Evolutionary conservation across 768 basidiomycete genomes (phyloP).

Genomic region (Leccinellum rugosiceps): DNA sequence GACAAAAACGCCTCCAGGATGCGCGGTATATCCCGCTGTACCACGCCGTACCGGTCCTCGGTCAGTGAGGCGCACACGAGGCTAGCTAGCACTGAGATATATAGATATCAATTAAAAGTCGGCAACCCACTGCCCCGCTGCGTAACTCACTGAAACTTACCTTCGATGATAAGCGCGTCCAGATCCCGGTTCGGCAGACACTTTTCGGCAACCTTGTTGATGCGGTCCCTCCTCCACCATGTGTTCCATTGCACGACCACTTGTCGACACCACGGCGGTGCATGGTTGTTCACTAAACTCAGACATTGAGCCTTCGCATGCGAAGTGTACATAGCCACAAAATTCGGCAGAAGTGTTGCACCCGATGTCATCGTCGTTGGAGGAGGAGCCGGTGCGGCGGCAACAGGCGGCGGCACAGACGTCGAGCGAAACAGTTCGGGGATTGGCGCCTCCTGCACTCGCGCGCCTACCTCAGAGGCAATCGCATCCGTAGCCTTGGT

Average conservation of each 20-base stretch:
- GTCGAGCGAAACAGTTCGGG: slow-evolving; percentile 51
- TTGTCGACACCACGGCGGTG: slow-evolving; percentile 33
- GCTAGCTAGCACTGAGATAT: slow-evolving; percentile 47
- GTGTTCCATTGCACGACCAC: slow-evolving; percentile 18
- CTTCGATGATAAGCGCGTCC: slow-evolving; percentile 60
- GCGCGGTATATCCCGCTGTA: slow-evolving; percentile 81
- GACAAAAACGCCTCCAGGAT: slow-evolving; percentile 73
- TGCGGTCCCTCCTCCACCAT: slow-evolving; percentile 62
- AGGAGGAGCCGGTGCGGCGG: slow-evolving; percentile 2
- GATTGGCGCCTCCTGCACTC: slow-evolving; percentile 32
- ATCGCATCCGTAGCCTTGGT: slow-evolving; percentile 49
- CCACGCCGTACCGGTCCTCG: slow-evolving; percentile 80
- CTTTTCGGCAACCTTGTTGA: slow-evolving; percentile 49
- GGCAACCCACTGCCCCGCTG: neutral
- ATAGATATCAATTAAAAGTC: neutral
- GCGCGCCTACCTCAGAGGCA: slow-evolving; percentile 30
- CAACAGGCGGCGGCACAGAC: slow-evolving; percentile 16
- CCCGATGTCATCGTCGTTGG: neutral
- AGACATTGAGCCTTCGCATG: slow-evolving; percentile 5
- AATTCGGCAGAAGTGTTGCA: neutral
- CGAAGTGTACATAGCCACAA: neutral
- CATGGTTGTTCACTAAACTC: slow-evolving; percentile 16
- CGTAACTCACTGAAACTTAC: slow-evolving; percentile 32
- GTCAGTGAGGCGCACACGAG: slow-evolving; percentile 68
- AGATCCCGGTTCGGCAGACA: slow-evolving; percentile 60